Conservation (phyloP, 768 basidiomycete species). For the Trametes cingulata region DNA sequence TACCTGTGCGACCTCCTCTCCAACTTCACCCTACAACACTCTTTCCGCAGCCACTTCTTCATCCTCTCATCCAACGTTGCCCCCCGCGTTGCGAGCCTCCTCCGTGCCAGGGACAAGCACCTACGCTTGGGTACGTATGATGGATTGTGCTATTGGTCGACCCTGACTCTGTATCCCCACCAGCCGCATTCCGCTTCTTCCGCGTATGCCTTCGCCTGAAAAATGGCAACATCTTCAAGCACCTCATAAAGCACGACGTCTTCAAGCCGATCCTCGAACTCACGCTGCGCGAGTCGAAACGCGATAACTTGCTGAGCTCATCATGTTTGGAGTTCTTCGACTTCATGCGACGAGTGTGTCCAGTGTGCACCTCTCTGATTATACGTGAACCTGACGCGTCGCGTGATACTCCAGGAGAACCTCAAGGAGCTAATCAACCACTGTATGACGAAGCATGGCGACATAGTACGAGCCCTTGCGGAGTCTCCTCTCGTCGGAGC, state of each 20-base stretch:
- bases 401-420: slow-evolving; percentile 66
- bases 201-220: slow-evolving; percentile 80
- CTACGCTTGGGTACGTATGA: slow-evolving; percentile 77
- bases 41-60: slow-evolving; percentile 90
- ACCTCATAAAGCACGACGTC: slow-evolving; percentile 83
- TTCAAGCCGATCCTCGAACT: slow-evolving; percentile 82
- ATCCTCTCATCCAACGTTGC: slow-evolving; percentile 81
- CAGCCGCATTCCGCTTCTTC: slow-evolving; percentile 93
- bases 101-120: slow-evolving; percentile 87
- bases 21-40: slow-evolving; percentile 86
- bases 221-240: slow-evolving; percentile 71
- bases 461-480: slow-evolving; percentile 62
- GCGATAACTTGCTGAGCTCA: slow-evolving; percentile 92
- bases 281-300: slow-evolving; percentile 75
- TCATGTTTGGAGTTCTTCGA: slow-evolving; percentile 98
- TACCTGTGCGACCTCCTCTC: slow-evolving; percentile 91
- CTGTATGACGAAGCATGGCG: slow-evolving; percentile 78
- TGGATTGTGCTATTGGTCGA: not conserved
- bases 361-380: no score
- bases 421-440: slow-evolving; percentile 81
- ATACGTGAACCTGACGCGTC: not conserved
- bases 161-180: slow-evolving; percentile 8
- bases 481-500: slow-evolving; percentile 60
- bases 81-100: slow-evolving; percentile 69
- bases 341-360: slow-evolving; percentile 73